Conservation (phyloP, 108 stramenopile species). For the Cyclotella atomus region DNA sequence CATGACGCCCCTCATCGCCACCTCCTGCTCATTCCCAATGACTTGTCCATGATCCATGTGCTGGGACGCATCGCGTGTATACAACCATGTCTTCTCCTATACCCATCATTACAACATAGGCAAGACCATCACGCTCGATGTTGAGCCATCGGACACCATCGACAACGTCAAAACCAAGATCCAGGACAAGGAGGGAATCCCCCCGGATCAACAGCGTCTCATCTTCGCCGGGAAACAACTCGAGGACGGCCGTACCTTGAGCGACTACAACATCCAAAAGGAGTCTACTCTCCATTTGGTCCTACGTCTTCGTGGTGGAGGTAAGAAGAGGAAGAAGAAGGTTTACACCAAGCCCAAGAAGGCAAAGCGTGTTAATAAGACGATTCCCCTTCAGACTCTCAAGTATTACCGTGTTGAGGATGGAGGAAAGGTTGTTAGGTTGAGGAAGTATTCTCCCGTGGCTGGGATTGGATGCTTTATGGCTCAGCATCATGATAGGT, state of each 20-base stretch:
- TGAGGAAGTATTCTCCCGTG: conserved; percentile 95
- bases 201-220: no score
- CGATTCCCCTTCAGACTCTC: conserved; percentile 95
- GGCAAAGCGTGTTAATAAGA: conserved; percentile 94
- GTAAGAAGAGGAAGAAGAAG: conserved; percentile 98
- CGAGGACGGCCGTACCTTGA: conserved; percentile 93
- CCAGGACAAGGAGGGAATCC: no score
- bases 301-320: conserved; percentile 92
- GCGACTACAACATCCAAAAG: conserved; percentile 99
- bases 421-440: conserved; percentile 95
- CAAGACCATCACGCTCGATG: conserved; percentile 95
- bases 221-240: conserved; percentile 98
- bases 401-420: conserved; percentile 99
- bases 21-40: not conserved
- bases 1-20: not conserved
- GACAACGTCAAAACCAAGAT: no score
- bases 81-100: no score
- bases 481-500: conserved; percentile 98
- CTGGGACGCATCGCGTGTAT: conserved; percentile 46
- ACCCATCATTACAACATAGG: no score
- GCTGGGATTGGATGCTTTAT: conserved; percentile 99
- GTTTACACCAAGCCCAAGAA: conserved; percentile 99
- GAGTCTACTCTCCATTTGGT: conserved; percentile 95
- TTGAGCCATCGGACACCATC: no score
- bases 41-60: conserved; percentile 19